Evolutionary conservation across 1,284 basidiomycete genomes (phyloP).

Genomic region (Puccinia triticina): DNA sequence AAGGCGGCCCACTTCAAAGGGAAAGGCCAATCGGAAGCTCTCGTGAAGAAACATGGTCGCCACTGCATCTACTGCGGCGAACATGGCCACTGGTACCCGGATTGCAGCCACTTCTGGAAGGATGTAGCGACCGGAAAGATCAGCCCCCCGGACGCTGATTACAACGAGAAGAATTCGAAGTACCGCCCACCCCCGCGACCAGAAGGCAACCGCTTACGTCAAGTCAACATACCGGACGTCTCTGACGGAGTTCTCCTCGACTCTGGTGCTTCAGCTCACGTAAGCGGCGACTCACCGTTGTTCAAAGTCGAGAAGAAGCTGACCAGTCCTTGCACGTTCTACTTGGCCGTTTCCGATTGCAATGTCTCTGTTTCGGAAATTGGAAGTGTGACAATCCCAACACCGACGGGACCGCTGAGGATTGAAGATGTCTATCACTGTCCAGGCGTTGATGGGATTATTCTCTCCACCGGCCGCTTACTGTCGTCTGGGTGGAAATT

Average conservation of each 20-base stretch:
- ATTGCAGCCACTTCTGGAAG: background rate
- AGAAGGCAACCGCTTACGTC: background rate
- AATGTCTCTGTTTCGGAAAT: background rate
- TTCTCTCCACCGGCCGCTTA: background rate
- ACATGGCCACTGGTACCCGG: constrained; percentile 8
- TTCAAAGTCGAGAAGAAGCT: background rate
- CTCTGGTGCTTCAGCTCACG: constrained; percentile 10
- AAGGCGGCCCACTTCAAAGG: background rate
- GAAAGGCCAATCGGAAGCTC: background rate
- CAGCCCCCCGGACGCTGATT: background rate
- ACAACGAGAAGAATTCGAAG: background rate
- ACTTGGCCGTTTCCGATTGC: background rate
- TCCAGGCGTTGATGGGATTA: background rate
- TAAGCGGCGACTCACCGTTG: background rate
- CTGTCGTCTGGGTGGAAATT: background rate
- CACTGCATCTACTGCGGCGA: background rate
- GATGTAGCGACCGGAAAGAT: background rate
- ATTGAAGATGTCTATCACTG: background rate
- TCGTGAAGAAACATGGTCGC: background rate
- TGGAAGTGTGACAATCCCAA: background rate
- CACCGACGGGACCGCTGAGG: background rate
- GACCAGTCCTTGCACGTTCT: background rate
- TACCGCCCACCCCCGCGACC: background rate
- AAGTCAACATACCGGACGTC: background rate
- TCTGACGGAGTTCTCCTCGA: background rate